Evolutionary conservation across 75 land plant species (phyloP).

Genomic region (Cupressus sempervirens): DNA sequence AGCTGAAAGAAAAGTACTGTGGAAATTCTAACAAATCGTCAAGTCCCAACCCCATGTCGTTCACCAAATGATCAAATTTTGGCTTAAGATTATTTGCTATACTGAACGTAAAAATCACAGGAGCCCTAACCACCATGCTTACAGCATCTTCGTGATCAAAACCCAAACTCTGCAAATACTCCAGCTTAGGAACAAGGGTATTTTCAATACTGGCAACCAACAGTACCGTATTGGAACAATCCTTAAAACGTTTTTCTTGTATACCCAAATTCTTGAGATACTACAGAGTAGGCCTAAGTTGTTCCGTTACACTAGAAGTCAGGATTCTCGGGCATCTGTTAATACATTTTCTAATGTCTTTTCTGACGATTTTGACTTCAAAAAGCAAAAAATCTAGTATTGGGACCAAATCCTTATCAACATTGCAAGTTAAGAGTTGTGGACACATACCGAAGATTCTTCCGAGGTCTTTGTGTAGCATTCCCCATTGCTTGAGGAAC

Average conservation of each 20-base stretch:
- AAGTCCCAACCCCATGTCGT: conserved; percentile 53
- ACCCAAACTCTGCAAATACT: conserved; percentile 49
- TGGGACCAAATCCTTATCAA: conserved; percentile 42
- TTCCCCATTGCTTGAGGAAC: conserved; percentile 56
- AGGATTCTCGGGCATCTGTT: conserved; percentile 75
- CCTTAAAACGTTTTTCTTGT: background rate
- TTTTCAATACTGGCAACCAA: conserved; percentile 67
- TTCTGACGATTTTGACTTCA: conserved; percentile 40
- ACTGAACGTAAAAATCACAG: conserved; percentile 71
- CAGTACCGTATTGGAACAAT: conserved; percentile 50
- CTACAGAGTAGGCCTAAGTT: conserved; percentile 64
- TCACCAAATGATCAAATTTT: conserved; percentile 53
- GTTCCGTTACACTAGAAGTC: conserved; percentile 47
- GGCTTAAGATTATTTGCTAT: conserved; percentile 68
- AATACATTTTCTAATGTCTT: conserved; percentile 40
- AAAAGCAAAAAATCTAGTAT: conserved; percentile 53
- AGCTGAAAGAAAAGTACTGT: conserved; percentile 85
- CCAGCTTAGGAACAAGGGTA: conserved; percentile 67
- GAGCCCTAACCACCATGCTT: conserved; percentile 63
- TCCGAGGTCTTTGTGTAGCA: conserved; percentile 48
- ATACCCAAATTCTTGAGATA: conserved; percentile 67
- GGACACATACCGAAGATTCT: conserved; percentile 66
- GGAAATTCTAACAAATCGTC: conserved; percentile 78
- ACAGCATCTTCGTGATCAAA: conserved; percentile 40
- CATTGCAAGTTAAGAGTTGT: conserved; percentile 41